These are phyloP conservation scores for Phytopythium boreale DNA, from an alignment of 352 stramenopile species.

Conservation along the genomic window DNA sequence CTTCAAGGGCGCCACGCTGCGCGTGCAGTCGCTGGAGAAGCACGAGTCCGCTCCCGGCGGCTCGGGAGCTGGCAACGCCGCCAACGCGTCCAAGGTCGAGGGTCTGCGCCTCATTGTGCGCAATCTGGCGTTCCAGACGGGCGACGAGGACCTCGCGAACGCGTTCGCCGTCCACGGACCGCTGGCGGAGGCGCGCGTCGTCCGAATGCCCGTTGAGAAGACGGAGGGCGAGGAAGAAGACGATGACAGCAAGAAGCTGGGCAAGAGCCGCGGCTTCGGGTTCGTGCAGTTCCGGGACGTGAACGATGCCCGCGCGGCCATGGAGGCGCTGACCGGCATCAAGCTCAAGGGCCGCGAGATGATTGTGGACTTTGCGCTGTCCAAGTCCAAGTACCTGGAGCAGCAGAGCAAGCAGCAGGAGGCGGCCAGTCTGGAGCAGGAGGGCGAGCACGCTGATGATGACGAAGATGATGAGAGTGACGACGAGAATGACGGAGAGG, in stretches of 20 bases:
- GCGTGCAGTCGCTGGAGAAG: constrained; percentile 34
- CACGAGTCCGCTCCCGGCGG: constrained; percentile 17
- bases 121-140: constrained; percentile 82
- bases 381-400: constrained; percentile 77
- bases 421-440: constrained; percentile 14
- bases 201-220: constrained; percentile 70
- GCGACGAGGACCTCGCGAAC: constrained; percentile 66
- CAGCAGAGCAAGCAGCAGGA: constrained; percentile 49
- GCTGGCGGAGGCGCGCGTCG: constrained; percentile 67
- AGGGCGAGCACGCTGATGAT: constrained; percentile 32
- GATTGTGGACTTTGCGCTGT: constrained; percentile 83
- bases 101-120: constrained; percentile 79
- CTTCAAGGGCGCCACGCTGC: constrained; percentile 77
- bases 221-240: constrained; percentile 17
- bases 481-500: constrained; percentile 33
- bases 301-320: constrained; percentile 52
- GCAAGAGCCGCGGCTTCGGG: constrained; percentile 74
- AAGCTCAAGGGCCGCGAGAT: constrained; percentile 84
- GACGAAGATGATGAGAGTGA: constrained; percentile 26
- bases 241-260: constrained; percentile 25
- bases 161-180: constrained; percentile 62
- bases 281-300: constrained; percentile 82
- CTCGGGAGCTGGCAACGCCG: constrained; percentile 21
- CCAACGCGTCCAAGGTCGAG: constrained; percentile 33
- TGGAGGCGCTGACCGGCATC: constrained; percentile 68